Evolutionary conservation across 805 yeast genomes (phyloP), one percentile per base, ranked within the genome.

Genomic region (Helenozyma rhizophorensis): DNA sequence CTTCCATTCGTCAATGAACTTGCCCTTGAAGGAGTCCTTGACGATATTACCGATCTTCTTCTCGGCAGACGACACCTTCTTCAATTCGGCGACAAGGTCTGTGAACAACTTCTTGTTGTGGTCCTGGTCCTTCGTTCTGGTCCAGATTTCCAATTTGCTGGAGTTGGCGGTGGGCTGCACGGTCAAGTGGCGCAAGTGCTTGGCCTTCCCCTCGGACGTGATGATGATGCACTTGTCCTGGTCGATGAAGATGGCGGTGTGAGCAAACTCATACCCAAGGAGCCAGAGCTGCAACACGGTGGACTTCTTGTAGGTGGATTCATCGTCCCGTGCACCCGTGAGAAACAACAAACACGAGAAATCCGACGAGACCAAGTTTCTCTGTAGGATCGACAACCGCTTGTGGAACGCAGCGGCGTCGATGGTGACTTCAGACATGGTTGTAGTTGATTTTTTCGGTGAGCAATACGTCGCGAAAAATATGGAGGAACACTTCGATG

Each of bases 211-310:
- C 30, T 78, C 81, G 19, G 90, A 80, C 0, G 97, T 89, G 37
- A 89, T 69, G 34, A 90, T 65, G 4, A 77, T 58, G 23, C 78
- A 65, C 43, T 76, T 77, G 23, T 72, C 74, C 34, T 72, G 69
- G 3, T 83, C 73, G 37, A 89, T 62, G 31, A 72, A 76, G 33
- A 90, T 60, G 19, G 79, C 78, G 2, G 97, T 88, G 31, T 93
- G 93, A n/a, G 95, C 94, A 53, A 90, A 90, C 56, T 93, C 97
- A 56, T 89, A 90, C 4, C 97, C 96, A 30, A 90, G 63, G 33
- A 90, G 65, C 97, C 97, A 90, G 32, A 79, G 83, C 56, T 89
- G 97, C 28, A 89, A 60, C 27, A 83, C 80, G 1, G 95, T 80
- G 9, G 95, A 81, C 60, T 86, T 86, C 54, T 83, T 87, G 59